Evolutionary conservation across 208 protist genomes (phyloP), one percentile per base, ranked within the genome.

Genomic region (Leishmania braziliensis): DNA sequence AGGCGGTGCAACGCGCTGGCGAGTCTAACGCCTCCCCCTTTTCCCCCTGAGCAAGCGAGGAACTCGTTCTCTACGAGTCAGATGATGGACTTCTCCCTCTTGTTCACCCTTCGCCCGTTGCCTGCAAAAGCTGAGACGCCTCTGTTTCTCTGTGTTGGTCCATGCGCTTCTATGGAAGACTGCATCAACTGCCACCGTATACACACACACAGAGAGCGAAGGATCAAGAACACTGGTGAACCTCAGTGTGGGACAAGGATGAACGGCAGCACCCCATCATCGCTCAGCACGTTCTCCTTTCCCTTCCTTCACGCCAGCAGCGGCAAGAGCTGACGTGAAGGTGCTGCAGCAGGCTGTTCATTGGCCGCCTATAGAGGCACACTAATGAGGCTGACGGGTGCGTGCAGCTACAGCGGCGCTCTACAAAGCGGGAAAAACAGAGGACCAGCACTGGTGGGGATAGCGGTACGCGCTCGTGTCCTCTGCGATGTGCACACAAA

Each of bases 1-100:
- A 85, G 48, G 86, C 85, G 0, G 62, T 91, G 16, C 46, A 26
- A 5, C 74, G 78, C 50, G 78, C 79, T n/a, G 36, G 77, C 43
- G 68, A 75, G 12, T 56, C 72, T 43, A 33, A 33, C 16, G 8
- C 53, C 23, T 16, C 62, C 62, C 18, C 26, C 4, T 68, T 33
- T 39, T 8, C 66, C 14, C 14, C 72, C 4, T 76, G 70, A 75
- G 0, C 46, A 56, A 33, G 46, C 10, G 16, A 36, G 46, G 36
- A 12, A 3, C 16, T 71, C 5, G 39, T 9, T 48, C 48, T 48
- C 4, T 43, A 71, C 5, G 18, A 26, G 9, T 14, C 20, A 0
- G 39, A 16, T 29, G 8, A 48, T 71, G 66, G 20, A 5, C 70
- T 3, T 16, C 23, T 39, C n/a, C 46, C 10, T 51, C 48, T 75